Base-by-base conservation (phyloP, 345 rosid species). In the Murraya paniculata region DNA sequence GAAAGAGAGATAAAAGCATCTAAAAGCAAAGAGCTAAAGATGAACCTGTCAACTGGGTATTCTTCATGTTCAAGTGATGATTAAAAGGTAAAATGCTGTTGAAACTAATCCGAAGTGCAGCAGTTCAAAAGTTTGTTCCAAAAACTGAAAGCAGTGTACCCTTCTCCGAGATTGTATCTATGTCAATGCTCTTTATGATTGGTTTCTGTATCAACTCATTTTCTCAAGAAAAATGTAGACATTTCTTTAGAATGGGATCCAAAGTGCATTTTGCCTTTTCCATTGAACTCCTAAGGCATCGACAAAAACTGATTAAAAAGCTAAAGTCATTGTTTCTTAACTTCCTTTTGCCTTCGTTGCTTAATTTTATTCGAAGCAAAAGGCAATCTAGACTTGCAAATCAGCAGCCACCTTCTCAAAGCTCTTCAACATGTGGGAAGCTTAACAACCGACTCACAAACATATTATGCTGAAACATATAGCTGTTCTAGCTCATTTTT, bases 51-150 rank as follows among this genome's bases (percentile, higher is more conserved):
- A 31, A 14, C 50, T 35, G 60, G 48, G 31, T 31, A 10, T 74
- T 59, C 68, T 28, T 62, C 31, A 10, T 48, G 70, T 64, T 60
- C 36, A 60, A 74, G 77, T 61, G 77, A 61, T 60, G 77, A 61
- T 41, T 41, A 41, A 39, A 74, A 25, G 38, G 10, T 27, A 19
- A 45, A 45, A 10, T 7, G 41, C 58, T 18, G 68, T 61, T 60
- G 35, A 41, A 60, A 74, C 28, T 60, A 74, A 61, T 62, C 48
- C 38, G 10, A 48, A 30, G 59, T 45, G 60, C 30, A 28, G 3
- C 18, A 22, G 62, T 64, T 25, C 71, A 50, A 75, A 64, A 75
- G 78, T 50, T 48, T 2, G 50, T 36, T 59, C 2, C 24, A 38
- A 48, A 36, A 2, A 21, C 48, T 11, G 11, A 72, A n/a, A 56